Conservation (phyloP, 2,329 filamentous ascomycete species). For the Aureobasidium sp. region DNA sequence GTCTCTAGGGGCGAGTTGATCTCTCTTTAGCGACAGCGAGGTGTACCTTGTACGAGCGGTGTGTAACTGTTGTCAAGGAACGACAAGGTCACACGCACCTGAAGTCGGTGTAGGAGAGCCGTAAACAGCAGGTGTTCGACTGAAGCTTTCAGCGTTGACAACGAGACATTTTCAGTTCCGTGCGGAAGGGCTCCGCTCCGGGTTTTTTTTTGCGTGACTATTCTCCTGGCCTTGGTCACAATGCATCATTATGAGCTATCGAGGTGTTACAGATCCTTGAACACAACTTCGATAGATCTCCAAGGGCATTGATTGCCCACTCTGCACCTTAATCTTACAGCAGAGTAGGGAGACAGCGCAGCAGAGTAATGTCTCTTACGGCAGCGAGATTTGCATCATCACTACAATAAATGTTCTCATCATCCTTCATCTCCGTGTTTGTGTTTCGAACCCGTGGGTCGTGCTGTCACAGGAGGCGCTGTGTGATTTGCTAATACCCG, state of each 20-base stretch:
- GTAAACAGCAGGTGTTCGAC: neutral
- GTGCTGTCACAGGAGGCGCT: neutral
- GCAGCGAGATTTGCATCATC: neutral
- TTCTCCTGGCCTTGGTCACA: neutral
- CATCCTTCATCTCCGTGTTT: neutral
- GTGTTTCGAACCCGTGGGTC: neutral
- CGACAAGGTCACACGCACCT: neutral
- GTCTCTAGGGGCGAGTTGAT: neutral
- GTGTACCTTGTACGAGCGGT: neutral
- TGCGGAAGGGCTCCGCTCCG: neutral
- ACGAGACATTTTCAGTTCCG: neutral
- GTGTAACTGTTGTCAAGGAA: neutral
- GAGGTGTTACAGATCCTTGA: neutral
- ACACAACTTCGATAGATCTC: neutral
- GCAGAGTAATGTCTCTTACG: neutral
- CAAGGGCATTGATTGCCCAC: neutral
- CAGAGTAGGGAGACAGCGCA: neutral
- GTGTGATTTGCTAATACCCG: slow-evolving; percentile 2
- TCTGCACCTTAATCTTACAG: neutral
- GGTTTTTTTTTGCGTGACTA: neutral
- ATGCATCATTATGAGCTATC: neutral
- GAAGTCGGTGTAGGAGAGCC: neutral
- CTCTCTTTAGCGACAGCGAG: neutral
- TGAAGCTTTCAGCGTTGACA: neutral
- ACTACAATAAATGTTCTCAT: neutral